Evolutionary conservation across 148 eudicot genomes (phyloP), one percentile per base, ranked within the genome.

Genomic region (Cornus kousa): DNA sequence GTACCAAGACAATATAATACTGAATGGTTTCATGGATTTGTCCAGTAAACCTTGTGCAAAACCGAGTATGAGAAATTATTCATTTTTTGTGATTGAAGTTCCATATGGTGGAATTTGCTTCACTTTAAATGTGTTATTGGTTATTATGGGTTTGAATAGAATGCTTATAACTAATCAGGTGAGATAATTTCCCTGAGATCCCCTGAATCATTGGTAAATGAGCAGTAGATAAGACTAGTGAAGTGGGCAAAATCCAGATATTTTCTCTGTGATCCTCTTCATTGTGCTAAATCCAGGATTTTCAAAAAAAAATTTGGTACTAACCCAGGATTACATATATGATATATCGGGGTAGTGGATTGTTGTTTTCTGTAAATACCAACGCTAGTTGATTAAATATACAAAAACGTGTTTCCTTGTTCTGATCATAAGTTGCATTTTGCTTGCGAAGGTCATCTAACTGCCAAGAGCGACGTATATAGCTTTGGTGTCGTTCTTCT

Each of bases 401-500:
- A 22, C 31, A 53, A 64, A 23, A 20, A 60, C 2, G 12, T 6
- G 48, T 64, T 66, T 9, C 28, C 9, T 35, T 66, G 9, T 67
- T 66, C 79, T 74, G 31, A 57, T 70, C n/a, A 35, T 69, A 72
- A 48, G 24, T 55, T n/a, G n/a, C 16, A 32, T 74, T 33, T 82
- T 46, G 57, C 19, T 57, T 39, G 17, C 33, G 59, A 74, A 94
- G 98, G 98, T 76, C 98, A 94, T 83, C 86, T 94, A 37, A 92
- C 97, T 9, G 81, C 94, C 31, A 92, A 80, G 85, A 94, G 95
- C 37, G 98, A 94, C 57, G 94, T 94, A 37, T 94, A 91, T 80
- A 89, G 97, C 87, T 93, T 84, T 9, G 97, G 98, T 10, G 98
- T 94, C 77, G 98, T 94, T 68, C 95, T 94, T 12, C 83, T 94